phyloP scores from a whole-genome alignment of 768 basidiomycete genomes.

The Daedaleopsis sinensis region DNA sequence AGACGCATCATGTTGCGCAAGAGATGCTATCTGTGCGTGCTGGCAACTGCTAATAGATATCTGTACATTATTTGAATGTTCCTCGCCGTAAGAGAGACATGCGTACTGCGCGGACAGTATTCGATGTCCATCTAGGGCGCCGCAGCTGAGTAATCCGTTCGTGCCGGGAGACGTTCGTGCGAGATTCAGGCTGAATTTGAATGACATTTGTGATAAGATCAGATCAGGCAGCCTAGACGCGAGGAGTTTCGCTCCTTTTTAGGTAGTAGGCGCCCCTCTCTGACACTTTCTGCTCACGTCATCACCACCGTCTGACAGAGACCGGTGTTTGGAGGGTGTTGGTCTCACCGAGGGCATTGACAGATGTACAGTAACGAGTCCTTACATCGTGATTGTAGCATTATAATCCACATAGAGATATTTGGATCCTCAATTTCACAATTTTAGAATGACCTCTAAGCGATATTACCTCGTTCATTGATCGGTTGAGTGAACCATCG shows the following conservation, averaged over 20 bases:
- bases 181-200: background rate
- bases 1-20: background rate
- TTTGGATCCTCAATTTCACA: no score
- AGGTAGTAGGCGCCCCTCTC: background rate
- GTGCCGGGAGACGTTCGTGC: background rate
- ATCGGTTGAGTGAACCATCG: no score
- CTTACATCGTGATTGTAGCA: no score
- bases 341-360: no score
- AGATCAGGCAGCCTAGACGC: background rate
- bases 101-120: background rate
- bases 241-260: background rate
- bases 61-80: no score
- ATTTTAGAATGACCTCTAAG: no score
- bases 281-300: background rate
- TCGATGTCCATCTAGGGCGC: background rate
- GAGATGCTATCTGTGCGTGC: conserved; percentile 1
- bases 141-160: background rate
- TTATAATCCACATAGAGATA: no score
- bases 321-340: background rate
- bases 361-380: no score
- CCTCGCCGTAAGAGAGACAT: background rate
- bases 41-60: background rate
- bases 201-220: background rate
- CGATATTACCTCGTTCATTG: no score
- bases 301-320: background rate